Conservation (phyloP, 1,284 basidiomycete species). For the Ganoderma sp. region DNA sequence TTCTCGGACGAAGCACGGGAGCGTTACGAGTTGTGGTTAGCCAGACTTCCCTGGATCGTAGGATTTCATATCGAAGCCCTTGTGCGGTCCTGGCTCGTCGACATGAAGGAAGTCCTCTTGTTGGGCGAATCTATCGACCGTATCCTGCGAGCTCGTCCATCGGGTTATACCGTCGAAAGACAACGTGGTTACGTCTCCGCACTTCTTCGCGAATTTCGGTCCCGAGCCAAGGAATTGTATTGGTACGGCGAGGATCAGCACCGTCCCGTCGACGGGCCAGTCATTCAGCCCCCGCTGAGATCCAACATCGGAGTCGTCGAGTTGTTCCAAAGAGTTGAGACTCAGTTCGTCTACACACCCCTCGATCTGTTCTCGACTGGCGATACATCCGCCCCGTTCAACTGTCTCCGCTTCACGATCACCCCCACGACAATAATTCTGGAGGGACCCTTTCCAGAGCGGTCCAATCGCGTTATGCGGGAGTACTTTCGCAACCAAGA, state of each 20-base stretch:
- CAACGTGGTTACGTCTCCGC: conserved; percentile 42
- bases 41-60: conserved; percentile 51
- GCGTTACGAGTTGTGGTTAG: conserved; percentile 46
- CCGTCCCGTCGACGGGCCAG: not conserved
- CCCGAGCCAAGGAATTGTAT: conserved; percentile 39
- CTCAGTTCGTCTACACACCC: conserved; percentile 36
- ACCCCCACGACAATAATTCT: conserved; percentile 65
- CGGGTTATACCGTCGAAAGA: conserved; percentile 37
- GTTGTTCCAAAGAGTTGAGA: conserved; percentile 15
- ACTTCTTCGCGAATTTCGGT: conserved; percentile 52
- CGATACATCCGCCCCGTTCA: conserved; percentile 44
- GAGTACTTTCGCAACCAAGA: conserved; percentile 54
- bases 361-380: conserved; percentile 12
- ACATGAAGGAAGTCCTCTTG: conserved; percentile 53
- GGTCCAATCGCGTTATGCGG: conserved; percentile 69
- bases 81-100: conserved; percentile 47
- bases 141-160: conserved; percentile 30
- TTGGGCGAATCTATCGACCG: conserved; percentile 47
- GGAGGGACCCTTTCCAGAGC: conserved; percentile 67
- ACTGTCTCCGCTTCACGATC: conserved; percentile 59
- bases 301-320: conserved; percentile 18
- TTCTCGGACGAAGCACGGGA: conserved; percentile 48
- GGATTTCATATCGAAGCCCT: conserved; percentile 63
- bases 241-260: conserved; percentile 30
- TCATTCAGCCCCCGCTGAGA: not conserved